A percentile compares a stretch with the other conserved stretches of the same genome.
Evolutionary conservation across 441 rosid species (phyloP).

Genomic region (Pelargonium myrrhifolium): DNA sequence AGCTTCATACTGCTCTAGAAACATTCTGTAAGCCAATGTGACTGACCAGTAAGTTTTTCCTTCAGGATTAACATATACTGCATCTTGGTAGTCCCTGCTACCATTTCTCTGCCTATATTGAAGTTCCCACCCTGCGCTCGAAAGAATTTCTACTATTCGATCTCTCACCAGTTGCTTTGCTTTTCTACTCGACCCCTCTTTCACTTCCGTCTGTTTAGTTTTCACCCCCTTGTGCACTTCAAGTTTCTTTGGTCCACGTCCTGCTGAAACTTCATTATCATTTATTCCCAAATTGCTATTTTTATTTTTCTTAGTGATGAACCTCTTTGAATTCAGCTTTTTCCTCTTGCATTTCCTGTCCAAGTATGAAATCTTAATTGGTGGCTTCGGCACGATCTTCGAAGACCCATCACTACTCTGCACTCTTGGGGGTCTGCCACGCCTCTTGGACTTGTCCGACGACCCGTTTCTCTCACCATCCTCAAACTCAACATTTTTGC

Average conservation of each 20-base stretch:
- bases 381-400: slow-evolving; percentile 4
- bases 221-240: slow-evolving; percentile 19
- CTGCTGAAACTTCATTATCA: slow-evolving; percentile 6
- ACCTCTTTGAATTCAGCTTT: slow-evolving; percentile 13
- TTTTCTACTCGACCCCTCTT: slow-evolving; percentile 22
- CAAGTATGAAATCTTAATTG: slow-evolving; percentile 14
- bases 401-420: slow-evolving; percentile 8
- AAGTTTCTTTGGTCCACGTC: slow-evolving; percentile 13
- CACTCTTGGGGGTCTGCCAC: slow-evolving; percentile 28
- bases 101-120: slow-evolving; percentile 66
- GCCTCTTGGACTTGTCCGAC: slow-evolving; percentile 10
- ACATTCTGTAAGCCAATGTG: slow-evolving; percentile 71
- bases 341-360: slow-evolving; percentile 18
- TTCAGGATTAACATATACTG: slow-evolving; percentile 88
- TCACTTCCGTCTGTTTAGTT: slow-evolving; percentile 19
- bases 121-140: slow-evolving; percentile 84
- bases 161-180: slow-evolving; percentile 60
- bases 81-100: slow-evolving; percentile 54
- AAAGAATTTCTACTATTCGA: slow-evolving; percentile 53
- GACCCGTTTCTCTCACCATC: too few relatives aligned
- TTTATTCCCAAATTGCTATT: too few relatives aligned
- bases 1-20: slow-evolving; percentile 47
- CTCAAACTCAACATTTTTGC: too few relatives aligned
- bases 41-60: slow-evolving; percentile 96
- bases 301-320: slow-evolving; percentile 4